These are phyloP conservation scores for Neckera pumila DNA, from an alignment of 225 moss, liverwort and hornwort species.

Conservation along the genomic window DNA sequence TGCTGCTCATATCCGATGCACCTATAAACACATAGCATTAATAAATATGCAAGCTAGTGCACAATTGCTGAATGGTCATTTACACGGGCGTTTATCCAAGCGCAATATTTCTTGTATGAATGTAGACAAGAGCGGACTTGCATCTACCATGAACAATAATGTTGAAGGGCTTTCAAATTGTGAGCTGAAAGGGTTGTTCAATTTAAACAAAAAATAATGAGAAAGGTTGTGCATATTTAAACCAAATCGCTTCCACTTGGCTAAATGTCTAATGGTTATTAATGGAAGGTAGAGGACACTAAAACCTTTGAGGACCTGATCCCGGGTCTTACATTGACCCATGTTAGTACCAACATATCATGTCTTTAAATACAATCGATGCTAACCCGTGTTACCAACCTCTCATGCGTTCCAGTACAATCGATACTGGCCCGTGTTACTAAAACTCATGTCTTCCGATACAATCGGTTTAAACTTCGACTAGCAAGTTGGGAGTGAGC, in stretches of 20 bases:
- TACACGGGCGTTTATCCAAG: no score
- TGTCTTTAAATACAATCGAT: background rate
- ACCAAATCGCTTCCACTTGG: background rate
- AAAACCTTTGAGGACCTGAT: background rate
- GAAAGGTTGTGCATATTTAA: background rate
- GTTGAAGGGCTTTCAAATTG: background rate
- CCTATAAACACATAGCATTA: background rate
- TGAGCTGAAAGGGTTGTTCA: background rate
- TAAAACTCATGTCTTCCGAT: background rate
- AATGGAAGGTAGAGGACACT: background rate
- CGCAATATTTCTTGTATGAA: no score
- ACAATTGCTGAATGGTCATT: background rate
- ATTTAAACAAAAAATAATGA: background rate
- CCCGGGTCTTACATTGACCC: background rate
- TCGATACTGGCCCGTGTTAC: no score
- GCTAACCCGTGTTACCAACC: background rate
- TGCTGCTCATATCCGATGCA: conserved; percentile 14
- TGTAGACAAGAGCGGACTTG: background rate
- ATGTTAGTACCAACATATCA: background rate
- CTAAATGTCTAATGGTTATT: background rate
- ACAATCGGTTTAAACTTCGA: background rate
- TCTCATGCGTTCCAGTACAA: no score
- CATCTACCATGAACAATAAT: background rate
- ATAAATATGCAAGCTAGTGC: background rate
- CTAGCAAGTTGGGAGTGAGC: background rate